phyloP scores from a whole-genome alignment of 257 asterid genomes.

The Solanum peruvianum region DNA sequence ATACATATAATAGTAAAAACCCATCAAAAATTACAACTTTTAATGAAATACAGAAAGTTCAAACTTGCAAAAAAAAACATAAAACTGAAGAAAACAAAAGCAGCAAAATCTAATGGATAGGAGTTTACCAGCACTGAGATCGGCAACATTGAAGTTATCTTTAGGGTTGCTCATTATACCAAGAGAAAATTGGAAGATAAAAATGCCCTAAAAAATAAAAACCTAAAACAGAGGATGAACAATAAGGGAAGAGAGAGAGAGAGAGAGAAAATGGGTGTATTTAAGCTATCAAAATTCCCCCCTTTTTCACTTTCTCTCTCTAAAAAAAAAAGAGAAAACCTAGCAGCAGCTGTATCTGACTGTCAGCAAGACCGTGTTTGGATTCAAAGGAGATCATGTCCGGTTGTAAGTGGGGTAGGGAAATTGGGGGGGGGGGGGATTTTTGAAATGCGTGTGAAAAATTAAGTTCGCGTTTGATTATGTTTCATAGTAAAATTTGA shows the following conservation, averaged over 20 bases:
- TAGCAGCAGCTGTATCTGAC: background rate
- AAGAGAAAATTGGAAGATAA: background rate
- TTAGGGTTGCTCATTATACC: constrained; percentile 16
- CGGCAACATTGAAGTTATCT: constrained; percentile 23
- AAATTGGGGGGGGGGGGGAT: background rate
- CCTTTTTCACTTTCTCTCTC: background rate
- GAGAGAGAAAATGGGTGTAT: background rate
- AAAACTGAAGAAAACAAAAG: background rate
- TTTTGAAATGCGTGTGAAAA: background rate
- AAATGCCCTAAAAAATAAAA: background rate
- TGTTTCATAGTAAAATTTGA: background rate
- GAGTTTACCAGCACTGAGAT: constrained; percentile 23
- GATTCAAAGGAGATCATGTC: background rate
- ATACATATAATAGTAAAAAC: background rate
- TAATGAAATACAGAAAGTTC: background rate
- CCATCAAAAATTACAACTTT: background rate
- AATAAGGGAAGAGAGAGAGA: background rate
- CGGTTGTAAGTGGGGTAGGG: too few species aligned
- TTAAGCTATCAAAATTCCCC: background rate
- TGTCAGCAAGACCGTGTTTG: background rate
- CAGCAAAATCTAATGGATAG: background rate
- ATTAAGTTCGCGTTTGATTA: background rate
- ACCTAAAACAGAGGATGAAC: background rate
- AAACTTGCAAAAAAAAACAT: background rate
- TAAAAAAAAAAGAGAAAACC: background rate